Percentiles rank a stretch among this genome's conserved stretches.
phyloP scores from a whole-genome alignment of 106 monocot species.

The Dioscorea zingiberensis region DNA sequence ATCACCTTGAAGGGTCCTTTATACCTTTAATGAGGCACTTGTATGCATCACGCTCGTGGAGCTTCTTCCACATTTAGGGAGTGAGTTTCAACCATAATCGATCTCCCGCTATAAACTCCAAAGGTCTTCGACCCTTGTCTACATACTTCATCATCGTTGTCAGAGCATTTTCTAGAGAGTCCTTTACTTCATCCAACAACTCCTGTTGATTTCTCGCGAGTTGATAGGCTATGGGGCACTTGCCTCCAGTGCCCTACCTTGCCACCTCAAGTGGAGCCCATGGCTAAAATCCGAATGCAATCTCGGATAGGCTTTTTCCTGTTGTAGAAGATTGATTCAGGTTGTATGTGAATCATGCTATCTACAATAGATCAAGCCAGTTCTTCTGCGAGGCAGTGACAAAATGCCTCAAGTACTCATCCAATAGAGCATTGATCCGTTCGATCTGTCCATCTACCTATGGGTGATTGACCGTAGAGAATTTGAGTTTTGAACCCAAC shows the following conservation, averaged over 20 bases:
- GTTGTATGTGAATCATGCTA: background rate
- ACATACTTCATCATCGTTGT: background rate
- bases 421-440: background rate
- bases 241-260: too few species aligned
- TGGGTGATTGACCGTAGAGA: slow-evolving; percentile 4
- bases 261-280: background rate
- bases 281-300: background rate
- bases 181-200: background rate
- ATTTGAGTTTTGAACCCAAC: background rate
- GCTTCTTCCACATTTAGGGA: slow-evolving; percentile 1
- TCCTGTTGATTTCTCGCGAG: too few species aligned
- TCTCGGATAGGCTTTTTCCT: background rate
- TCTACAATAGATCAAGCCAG: background rate
- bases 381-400: background rate
- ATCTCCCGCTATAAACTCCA: background rate
- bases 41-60: background rate
- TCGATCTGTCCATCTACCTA: background rate
- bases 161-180: background rate
- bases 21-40: background rate
- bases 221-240: too few species aligned
- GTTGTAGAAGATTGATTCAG: background rate
- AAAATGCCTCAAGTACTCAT: slow-evolving; percentile 9
- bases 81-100: background rate
- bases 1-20: background rate
- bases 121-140: too few species aligned